Base-by-base conservation (phyloP, 2,329 filamentous ascomycete species). In the Eutypella sp. region DNA sequence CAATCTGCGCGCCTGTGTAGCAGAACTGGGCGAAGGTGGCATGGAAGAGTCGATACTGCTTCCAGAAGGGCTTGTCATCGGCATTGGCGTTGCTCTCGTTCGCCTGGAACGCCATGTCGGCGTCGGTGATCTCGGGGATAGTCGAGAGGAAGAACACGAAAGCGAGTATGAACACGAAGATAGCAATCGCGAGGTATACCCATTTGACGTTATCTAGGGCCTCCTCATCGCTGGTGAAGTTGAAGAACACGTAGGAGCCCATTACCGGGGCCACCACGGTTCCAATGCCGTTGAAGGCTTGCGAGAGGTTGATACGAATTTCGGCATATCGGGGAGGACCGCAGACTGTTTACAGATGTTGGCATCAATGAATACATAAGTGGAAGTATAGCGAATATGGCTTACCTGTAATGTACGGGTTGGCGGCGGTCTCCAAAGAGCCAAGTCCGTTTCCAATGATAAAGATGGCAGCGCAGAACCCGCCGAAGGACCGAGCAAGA, bases 1-100 rank as follows among this genome's bases (percentile, higher is more conserved):
- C 79, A 27, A 84, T 72, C 60, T 91, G 87, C 0, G 85, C 81
- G 40, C 87, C 87, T 0, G 73, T 85, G 62, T 92, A 93, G 62
- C 82, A 87, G 66, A 91, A 91, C 54, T 92, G 87, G 0, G 85
- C 84, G 54, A 83, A 78, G 0, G 85, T 79, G 11, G 85, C 87
- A 57, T 89, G 85, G 72, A 90, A 89, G 3, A 91, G 73, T 20
- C 81, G 79, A 64, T 85, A 89, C 56, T 89, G 84, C 65, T 86
- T 85, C 56, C 71, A 68, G 52, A 89, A 77, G 0, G 85, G 82
- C 60, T 80, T 76, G 52, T 82, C 74, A 47, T 78, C 72, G 41
- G 73, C 75, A 40, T 73, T 74, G 9, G 75, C 73, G 46, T 79
- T 65, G 3, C 60, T 63, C 50, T 79, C 73, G 29, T 72, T 66